Evolutionary conservation across 768 basidiomycete genomes (phyloP).

Genomic region (Mycena capillaripes): DNA sequence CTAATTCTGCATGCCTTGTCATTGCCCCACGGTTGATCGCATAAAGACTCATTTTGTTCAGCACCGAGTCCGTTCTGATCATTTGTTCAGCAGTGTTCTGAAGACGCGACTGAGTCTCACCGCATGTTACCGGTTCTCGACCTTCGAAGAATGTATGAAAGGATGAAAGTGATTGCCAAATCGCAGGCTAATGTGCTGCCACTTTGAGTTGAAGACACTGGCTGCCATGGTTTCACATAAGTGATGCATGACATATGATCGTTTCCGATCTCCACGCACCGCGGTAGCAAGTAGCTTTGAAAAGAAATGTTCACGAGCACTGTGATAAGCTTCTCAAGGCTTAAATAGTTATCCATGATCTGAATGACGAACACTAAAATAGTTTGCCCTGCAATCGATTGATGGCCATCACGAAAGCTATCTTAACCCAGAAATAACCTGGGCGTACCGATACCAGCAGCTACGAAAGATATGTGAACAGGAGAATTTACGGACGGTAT

Average conservation of each 20-base stretch:
- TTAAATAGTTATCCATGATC: neutral
- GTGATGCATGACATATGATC: neutral
- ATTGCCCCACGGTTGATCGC: slow-evolving; percentile 1
- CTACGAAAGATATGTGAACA: slow-evolving; percentile 3
- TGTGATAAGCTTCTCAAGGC: neutral
- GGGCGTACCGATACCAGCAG: neutral
- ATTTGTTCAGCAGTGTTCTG: neutral
- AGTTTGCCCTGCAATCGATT: neutral
- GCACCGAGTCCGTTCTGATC: neutral
- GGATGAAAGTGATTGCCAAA: neutral
- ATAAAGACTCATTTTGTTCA: neutral
- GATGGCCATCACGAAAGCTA: neutral
- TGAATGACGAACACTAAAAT: neutral
- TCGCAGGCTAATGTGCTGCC: neutral
- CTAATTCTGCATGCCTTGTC: neutral
- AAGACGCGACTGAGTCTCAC: neutral
- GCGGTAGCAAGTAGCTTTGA: neutral
- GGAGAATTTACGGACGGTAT: neutral
- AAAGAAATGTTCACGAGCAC: neutral
- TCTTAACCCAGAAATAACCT: neutral
- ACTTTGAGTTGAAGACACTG: slow-evolving; percentile 3
- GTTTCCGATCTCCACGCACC: neutral
- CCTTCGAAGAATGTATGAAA: neutral
- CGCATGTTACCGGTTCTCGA: neutral
- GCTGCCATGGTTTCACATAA: neutral